Conservation (phyloP, 2,329 filamentous ascomycete species). For the Microcyclosporella mali region DNA sequence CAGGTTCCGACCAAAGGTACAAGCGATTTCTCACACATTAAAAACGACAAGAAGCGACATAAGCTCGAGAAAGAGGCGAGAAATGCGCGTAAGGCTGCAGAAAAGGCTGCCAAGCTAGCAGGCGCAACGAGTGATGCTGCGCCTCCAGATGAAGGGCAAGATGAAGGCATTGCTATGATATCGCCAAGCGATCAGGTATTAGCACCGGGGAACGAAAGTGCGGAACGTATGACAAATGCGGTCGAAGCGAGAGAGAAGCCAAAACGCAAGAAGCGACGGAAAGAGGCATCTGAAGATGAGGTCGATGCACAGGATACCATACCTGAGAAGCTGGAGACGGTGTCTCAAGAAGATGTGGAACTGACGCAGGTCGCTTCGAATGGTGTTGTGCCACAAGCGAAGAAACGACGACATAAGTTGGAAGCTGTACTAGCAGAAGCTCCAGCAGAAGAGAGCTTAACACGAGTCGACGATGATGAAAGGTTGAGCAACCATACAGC, state of each 20-base stretch:
- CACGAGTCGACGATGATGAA: constrained; percentile 15
- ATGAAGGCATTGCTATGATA: no score
- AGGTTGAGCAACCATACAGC: constrained; percentile 28
- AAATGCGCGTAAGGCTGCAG: constrained; percentile 23
- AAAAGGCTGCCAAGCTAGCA: constrained; percentile 32
- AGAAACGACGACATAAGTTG: constrained; percentile 44
- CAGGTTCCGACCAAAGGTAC: constrained; percentile 3
- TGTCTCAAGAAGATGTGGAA: background rate
- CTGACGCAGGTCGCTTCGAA: background rate
- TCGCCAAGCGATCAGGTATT: no score
- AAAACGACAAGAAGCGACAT: constrained; percentile 28
- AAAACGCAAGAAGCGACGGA: constrained; percentile 3
- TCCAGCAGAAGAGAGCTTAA: constrained; percentile 26
- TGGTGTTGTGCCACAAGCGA: constrained; percentile 28
- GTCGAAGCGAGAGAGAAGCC: constrained; percentile 2
- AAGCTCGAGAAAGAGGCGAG: constrained; percentile 32
- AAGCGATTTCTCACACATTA: constrained; percentile 25
- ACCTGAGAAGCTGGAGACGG: background rate
- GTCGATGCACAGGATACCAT: background rate
- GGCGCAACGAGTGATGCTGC: background rate
- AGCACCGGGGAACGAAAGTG: no score
- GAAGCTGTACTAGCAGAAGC: constrained; percentile 22
- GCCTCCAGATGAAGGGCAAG: no score
- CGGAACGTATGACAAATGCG: background rate
- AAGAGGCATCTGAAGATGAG: background rate